Base-by-base conservation (phyloP, 2,329 filamentous ascomycete genomes). In the Clonostachys rhizophaga region DNA sequence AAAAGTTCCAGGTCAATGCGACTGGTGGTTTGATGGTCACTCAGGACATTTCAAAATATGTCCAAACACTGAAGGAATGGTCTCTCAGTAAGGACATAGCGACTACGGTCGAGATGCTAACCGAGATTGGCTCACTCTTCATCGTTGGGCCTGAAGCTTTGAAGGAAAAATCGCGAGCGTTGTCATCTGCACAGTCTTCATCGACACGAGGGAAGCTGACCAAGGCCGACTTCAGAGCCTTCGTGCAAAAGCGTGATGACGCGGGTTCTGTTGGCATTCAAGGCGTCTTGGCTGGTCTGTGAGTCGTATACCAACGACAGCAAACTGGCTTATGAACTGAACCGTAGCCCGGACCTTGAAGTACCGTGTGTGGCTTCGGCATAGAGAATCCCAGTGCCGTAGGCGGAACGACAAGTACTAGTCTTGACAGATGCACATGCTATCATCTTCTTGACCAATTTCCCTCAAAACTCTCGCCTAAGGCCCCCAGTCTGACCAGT, bases 21-120 rank as follows among this genome's bases (percentile, higher is more conserved):
- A 91, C 92, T 0, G 94, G 94, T 51, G 94, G 91, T 3, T 80
- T 99, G 42, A 94, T 96, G 81, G 89, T 97, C 24, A 92, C 87
- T 35, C 95, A 97, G 70, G 94, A 99, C 63, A 91, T 97, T 64
- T 89, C 90, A 35, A 91, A 90, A 62, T 99, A 99, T 65, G 87
- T 89, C 9, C 86, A 91, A 50, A 82, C 95, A 11, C 76, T 99
- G 54, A 84, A 89, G 52, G 84, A 84, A 34, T 97, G 91, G 90
- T 81, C 87, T 30, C 74, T 91, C 39, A 76, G 79, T 46, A 84
- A 84, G 56, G 82, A 87, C 39, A 81, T 84, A 43, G 78, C 81
- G 55, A 76, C 77, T 20, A 80, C 82, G 46, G 81, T 96, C 54
- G 92, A 99, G 70, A 81, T 96, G 42, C 70, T 99, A 50, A 86